Percentiles rank a stretch among this genome's conserved stretches.
These are phyloP conservation scores for Apiotrichum veenhuisii DNA, from an alignment of 1,284 basidiomycete genomes.

Conservation along the genomic window DNA sequence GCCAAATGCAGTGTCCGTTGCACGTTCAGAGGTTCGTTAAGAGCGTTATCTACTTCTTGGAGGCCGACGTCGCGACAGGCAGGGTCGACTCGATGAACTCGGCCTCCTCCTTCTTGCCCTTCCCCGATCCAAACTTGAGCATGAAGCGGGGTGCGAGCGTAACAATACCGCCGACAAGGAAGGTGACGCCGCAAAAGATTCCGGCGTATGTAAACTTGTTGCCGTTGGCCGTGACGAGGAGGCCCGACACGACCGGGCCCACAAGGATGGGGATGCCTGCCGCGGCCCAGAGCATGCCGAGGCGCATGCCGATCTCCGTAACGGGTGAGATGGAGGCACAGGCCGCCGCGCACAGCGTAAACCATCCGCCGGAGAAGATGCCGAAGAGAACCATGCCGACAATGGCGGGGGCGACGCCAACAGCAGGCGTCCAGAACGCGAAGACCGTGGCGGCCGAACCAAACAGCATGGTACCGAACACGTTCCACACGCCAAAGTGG, in stretches of 20 bases:
- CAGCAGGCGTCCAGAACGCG: conserved; percentile 25
- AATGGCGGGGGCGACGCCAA: conserved; percentile 27
- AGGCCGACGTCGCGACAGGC: no score
- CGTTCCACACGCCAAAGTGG: conserved; percentile 21
- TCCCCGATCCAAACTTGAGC: no score
- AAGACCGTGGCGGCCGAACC: conserved; percentile 16
- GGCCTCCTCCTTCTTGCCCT: no score
- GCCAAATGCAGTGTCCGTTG: no score
- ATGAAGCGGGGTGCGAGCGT: conserved; percentile 15
- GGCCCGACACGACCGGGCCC: conserved; percentile 39
- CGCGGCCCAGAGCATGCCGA: conserved; percentile 45
- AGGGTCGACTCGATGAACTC: no score
- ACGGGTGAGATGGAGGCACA: conserved; percentile 39
- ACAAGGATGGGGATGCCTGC: conserved; percentile 31
- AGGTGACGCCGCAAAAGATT: conserved; percentile 30
- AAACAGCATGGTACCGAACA: conserved; percentile 20
- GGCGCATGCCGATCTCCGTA: conserved; percentile 40
- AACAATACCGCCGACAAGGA: conserved; percentile 22
- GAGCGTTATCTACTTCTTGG: no score
- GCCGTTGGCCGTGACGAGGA: conserved; percentile 20
- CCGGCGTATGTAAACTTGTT: conserved; percentile 31
- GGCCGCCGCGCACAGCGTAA: conserved; percentile 38
- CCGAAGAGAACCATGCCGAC: conserved; percentile 41
- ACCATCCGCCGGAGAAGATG: conserved; percentile 36
- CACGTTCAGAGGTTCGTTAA: no score